Evolutionary conservation across 352 stramenopile species (phyloP), one percentile per base, ranked within the genome.

Genomic region (Phytophthora idaei): DNA sequence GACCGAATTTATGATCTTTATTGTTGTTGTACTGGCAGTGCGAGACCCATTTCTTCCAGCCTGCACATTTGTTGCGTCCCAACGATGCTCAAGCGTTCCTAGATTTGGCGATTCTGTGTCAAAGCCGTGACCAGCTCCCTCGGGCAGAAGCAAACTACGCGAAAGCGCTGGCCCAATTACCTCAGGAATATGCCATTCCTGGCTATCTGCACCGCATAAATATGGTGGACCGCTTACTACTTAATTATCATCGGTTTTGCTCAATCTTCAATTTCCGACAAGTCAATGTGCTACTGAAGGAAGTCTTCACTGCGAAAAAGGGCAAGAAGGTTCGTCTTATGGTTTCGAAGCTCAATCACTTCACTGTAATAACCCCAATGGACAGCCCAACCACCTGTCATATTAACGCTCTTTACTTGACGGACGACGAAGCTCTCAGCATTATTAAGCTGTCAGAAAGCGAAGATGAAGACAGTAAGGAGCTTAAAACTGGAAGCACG

Each of bases 181-280:
- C 84, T 7, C 12, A 50, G 4, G 68, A 82, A n/a, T 92, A 92
- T 52, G 45, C 21, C 1, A 68, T 90, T 27, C 71, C 84, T 7
- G 84, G 84, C 1, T 92, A 89, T 59, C 61, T 90, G 1, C 58
- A 90, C 70, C 80, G 84, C 4, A 57, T 87, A 11, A 57, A 87
- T 31, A 89, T 76, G 67, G 41, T 90, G 6, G 77, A 90, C 49
- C 77, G 84, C 2, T 34, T 92, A 15, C 45, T 90, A n/a, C 53
- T 86, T 15, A 92, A 90, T 46, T 90, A 89, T 46, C 80, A 92
- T 45, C 81, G 80, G 9, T 92, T 90, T 63, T 85, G 78, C 52
- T 89, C 81, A 5, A 57, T 92, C 9, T 92, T 90, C 41, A 83
- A 87, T 57, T 81, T 75, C 10, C 64, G 71, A 12, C 76, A 86